Percentiles rank a stretch among this genome's conserved stretches.
phyloP scores from a whole-genome alignment of 1,284 basidiomycete genomes.

The Cerioporus squamosus region DNA sequence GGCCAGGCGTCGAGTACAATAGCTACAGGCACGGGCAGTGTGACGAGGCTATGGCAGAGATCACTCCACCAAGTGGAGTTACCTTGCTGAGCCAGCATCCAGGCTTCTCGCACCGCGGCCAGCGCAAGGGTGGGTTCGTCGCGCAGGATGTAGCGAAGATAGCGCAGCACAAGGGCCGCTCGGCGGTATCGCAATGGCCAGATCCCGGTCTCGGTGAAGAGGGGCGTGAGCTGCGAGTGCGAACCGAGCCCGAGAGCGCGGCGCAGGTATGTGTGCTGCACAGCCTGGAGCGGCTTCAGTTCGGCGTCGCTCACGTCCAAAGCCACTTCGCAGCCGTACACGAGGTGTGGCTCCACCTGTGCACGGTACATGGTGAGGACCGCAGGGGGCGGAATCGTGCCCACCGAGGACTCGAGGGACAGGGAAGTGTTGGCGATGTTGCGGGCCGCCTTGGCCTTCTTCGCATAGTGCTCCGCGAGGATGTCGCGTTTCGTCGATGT shows the following conservation, averaged over 20 bases:
- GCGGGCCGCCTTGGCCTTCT: not conserved
- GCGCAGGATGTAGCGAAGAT: constrained; percentile 4
- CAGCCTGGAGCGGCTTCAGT: not conserved
- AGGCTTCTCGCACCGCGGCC: no score
- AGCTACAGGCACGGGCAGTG: no score
- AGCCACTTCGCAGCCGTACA: constrained; percentile 5
- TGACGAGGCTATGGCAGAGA: no score
- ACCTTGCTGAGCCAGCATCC: no score
- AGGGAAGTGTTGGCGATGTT: no score
- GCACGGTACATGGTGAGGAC: constrained; percentile 2
- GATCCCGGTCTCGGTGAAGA: constrained; percentile 12
- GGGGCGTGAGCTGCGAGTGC: not conserved
- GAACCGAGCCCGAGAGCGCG: not conserved
- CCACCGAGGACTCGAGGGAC: not conserved
- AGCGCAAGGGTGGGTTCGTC: not conserved
- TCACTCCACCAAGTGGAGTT: no score
- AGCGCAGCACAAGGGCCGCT: not conserved
- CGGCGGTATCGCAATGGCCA: constrained; percentile 7
- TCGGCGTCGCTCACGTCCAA: not conserved
- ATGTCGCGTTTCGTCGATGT: not conserved
- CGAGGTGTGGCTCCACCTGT: constrained; percentile 8
- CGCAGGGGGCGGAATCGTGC: not conserved
- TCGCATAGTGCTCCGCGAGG: not conserved
- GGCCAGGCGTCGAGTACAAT: no score
- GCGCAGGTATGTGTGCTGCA: constrained; percentile 9